Base-by-base conservation (phyloP, 176 grass and related monocot species). In the Dendrocalamus sinicus region DNA sequence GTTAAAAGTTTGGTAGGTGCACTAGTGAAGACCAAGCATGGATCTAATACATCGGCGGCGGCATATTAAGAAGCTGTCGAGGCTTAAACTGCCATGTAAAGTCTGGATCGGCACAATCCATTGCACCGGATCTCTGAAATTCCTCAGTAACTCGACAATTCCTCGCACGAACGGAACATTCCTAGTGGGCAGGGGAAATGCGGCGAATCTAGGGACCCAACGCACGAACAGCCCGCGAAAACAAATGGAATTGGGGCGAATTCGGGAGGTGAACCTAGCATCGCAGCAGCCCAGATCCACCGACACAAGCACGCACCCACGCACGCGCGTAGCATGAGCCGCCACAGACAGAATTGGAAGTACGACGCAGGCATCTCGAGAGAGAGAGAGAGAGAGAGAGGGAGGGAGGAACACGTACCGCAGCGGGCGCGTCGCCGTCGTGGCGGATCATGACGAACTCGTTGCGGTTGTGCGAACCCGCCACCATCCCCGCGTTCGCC, bases 361-460 rank as follows among this genome's bases (percentile, higher is more conserved):
- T 7, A 23, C 17, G 48, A 75, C 37, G 26, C 12, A 52, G 64
- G 62, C 84, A 61, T 22, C n/a, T 28, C 28, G 30, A 30, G 30
- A 30, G 30, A 30, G 30, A 30, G 30, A 32, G 30, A 32, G 2
- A 32, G 30, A 32, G 30, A 32, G 30, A 32, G 76, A 50, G 12
- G 20, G 12, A 50, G 12, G 35, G 19, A 20, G 23, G 16, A 12
- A 41, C 11, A 40, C 84, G 77, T 85, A 91, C 90, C 73, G 83
- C 77, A 17, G 73, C 84, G 40, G 76, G 86, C 12, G 89, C 57
- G 76, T 95, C 93, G 77, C 93, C 93, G 41, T 95, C 93, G 86
- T 87, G 67, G 20, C 86, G 93, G 76, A 95, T 95, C 91, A 91
- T 91, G 84, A 95, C 89, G 91, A 95, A 93, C 84, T 95, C 93